Evolutionary conservation across 2,329 filamentous ascomycete genomes (phyloP), one percentile per base, ranked within the genome.

Genomic region (Chaetomiaceae sp.): DNA sequence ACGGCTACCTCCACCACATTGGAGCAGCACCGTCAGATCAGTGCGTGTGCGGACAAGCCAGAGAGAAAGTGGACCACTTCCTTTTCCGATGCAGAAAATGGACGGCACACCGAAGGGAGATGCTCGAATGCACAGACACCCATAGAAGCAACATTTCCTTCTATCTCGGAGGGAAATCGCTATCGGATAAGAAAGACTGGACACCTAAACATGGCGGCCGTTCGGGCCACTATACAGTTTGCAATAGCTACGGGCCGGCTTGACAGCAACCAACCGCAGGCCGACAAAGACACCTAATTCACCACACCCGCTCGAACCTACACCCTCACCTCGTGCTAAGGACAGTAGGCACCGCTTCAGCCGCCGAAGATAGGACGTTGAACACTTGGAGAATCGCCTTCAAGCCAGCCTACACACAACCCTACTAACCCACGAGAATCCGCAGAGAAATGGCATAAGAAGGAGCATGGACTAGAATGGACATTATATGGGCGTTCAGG

Each of bases 51-150:
- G 48, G 51, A 26, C 39, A 47, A 40, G 51, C 36, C n/a, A 55
- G 45, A 59, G 56, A 61, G 43, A 61, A 49, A 29, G 54, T 57
- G 14, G 51, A 60, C 35, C 51, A 60, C 53, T 59, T 60, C 27
- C 54, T 62, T 45, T 60, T 60, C 48, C 49, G 51, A 52, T 62
- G 47, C 43, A 53, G 24, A 46, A 57, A 57, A 45, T 63, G 51
- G 60, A 59, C 55, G 10, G 46, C 53, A 40, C 26, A 38, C 35
- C 35, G 35, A 24, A 38, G 12, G 19, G 35, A 38, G 35, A 26
- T 26, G 19, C 35, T 38, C 35, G 35, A 38, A 38, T 38, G 20
- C 12, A 38, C 20, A 38, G 35, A 38, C 20, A 38, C 20, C 35
- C 12, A 38, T 22, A 26, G 19, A 26, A 38, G 35, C 35, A 38